phyloP scores from a whole-genome alignment of 805 yeast species.

The Candida pseudofarinosa region DNA sequence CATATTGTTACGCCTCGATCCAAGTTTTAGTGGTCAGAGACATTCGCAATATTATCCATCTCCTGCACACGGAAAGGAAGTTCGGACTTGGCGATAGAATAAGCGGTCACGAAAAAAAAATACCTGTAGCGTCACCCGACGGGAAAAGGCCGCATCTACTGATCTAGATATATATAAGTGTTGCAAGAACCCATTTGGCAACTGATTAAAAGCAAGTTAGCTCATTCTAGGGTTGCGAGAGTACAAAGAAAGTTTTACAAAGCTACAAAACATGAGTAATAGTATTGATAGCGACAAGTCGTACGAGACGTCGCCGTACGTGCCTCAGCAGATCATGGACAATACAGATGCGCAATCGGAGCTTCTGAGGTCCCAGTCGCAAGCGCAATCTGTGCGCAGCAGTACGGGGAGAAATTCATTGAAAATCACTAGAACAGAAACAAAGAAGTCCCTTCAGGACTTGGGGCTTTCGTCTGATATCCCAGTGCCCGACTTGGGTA shows the following conservation, averaged over 20 bases:
- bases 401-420: constrained; percentile 19
- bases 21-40: not conserved
- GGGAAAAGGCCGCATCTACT: not conserved
- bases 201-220: no score
- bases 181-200: not conserved
- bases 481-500: constrained; percentile 49
- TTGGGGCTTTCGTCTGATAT: constrained; percentile 55
- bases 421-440: constrained; percentile 59
- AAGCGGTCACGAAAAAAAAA: not conserved
- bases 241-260: no score
- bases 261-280: not conserved
- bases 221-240: no score
- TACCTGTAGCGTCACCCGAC: not conserved
- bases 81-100: not conserved
- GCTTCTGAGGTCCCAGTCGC: constrained; percentile 21
- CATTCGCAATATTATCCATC: not conserved
- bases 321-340: not conserved
- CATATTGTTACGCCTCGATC: not conserved
- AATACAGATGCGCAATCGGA: constrained; percentile 46
- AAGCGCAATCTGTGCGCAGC: not conserved
- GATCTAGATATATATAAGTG: not conserved
- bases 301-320: not conserved
- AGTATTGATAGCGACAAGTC: constrained; percentile 2
- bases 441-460: constrained; percentile 62
- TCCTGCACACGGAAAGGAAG: not conserved